Conservation (phyloP, 1,284 basidiomycete genomes). For the Flammula alnicola region DNA sequence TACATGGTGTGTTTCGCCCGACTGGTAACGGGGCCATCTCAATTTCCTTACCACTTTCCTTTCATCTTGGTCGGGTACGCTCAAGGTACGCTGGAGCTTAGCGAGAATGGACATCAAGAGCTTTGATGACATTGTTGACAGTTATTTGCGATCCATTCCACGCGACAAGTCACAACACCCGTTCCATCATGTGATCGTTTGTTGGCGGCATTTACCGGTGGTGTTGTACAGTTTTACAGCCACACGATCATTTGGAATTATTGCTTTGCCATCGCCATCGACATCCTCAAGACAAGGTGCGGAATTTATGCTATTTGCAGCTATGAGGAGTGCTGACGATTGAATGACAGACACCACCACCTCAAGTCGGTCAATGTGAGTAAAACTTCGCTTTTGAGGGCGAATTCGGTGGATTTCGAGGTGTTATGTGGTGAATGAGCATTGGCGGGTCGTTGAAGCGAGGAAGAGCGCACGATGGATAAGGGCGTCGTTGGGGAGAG, state of each 20-base stretch:
- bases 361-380: constrained; percentile 36
- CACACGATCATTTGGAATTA: constrained; percentile 32
- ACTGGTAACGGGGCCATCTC: no score
- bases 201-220: constrained; percentile 26
- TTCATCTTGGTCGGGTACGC: no score
- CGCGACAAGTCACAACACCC: no score
- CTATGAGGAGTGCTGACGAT: constrained; percentile 7
- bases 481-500: background rate
- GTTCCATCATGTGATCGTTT: constrained; percentile 15
- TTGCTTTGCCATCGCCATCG: constrained; percentile 37
- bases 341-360: constrained; percentile 6
- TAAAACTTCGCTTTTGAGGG: constrained; percentile 21
- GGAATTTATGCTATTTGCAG: constrained; percentile 25
- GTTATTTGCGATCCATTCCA: no score
- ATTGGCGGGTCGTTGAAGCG: background rate
- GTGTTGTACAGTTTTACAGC: constrained; percentile 42
- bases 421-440: constrained; percentile 12
- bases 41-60: no score
- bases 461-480: background rate
- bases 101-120: no score
- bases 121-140: no score
- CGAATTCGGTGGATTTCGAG: constrained; percentile 10
- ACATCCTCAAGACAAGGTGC: constrained; percentile 51
- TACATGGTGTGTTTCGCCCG: no score
- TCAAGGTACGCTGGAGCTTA: no score